A percentile compares a stretch with the other conserved stretches of the same genome.
These are phyloP conservation scores for Diaporthe ilicicola DNA, from an alignment of 2,329 filamentous ascomycete genomes.

Conservation along the genomic window DNA sequence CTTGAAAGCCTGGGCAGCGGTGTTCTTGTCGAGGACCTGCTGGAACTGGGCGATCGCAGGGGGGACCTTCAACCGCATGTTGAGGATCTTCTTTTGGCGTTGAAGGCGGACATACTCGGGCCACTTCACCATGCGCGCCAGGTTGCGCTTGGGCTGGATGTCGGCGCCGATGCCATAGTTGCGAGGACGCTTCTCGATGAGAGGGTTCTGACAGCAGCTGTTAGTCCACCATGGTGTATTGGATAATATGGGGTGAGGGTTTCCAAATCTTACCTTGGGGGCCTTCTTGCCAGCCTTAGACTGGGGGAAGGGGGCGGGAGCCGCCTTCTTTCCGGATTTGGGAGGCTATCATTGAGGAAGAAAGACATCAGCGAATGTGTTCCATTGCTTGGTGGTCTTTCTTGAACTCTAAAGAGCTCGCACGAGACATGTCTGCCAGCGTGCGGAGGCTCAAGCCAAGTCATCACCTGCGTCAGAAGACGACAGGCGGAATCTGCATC, in stretches of 20 bases:
- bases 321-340: constrained; percentile 97
- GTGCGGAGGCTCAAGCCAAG: constrained; percentile 69
- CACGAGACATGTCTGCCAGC: constrained; percentile 63
- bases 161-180: constrained; percentile 99
- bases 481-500: constrained; percentile 52
- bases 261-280: constrained; percentile 79
- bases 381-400: constrained; percentile 78
- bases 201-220: constrained; percentile 80
- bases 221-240: constrained; percentile 34
- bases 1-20: constrained; percentile 97
- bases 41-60: constrained; percentile 98
- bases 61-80: constrained; percentile 98
- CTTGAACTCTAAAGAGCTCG: constrained; percentile 91
- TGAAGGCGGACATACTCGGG: constrained; percentile 99
- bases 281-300: constrained; percentile 96
- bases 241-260: neutral
- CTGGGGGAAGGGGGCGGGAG: constrained; percentile 95
- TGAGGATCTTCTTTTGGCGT: constrained; percentile 93
- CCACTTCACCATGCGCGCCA: constrained; percentile 99
- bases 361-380: constrained; percentile 94
- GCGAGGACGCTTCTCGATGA: constrained; percentile 96
- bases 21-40: constrained; percentile 95
- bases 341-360: constrained; percentile 99
- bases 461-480: constrained; percentile 63
- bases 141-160: constrained; percentile 95